These are phyloP conservation scores for Termitomyces sp. DNA, from an alignment of 768 basidiomycete species.

Conservation along the genomic window DNA sequence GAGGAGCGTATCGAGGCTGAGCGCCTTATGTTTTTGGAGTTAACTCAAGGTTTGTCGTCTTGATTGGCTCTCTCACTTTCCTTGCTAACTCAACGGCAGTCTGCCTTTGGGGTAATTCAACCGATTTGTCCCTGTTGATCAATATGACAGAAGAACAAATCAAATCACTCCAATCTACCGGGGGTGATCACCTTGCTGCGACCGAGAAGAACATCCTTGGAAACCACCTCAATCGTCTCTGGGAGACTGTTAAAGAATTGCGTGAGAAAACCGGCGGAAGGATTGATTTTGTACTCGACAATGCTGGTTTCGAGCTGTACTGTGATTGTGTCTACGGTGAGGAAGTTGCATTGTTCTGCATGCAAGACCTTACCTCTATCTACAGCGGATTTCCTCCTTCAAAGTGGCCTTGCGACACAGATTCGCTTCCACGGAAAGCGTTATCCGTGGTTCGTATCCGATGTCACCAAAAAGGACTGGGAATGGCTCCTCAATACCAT, in stretches of 20 bases:
- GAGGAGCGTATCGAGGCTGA: slow-evolving; percentile 65
- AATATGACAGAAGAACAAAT: slow-evolving; percentile 99
- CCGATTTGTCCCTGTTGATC: slow-evolving; percentile 90
- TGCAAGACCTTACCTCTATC: slow-evolving; percentile 2
- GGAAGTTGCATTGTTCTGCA: slow-evolving; percentile 13
- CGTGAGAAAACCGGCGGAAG: slow-evolving; percentile 68
- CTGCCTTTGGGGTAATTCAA: slow-evolving; percentile 96
- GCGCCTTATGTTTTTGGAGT: slow-evolving; percentile 83
- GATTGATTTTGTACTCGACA: slow-evolving; percentile 80
- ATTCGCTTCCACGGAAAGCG: slow-evolving; percentile 95
- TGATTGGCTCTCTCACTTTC: slow-evolving; percentile 1
- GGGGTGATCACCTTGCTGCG: slow-evolving; percentile 90
- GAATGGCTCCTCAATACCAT: slow-evolving; percentile 85
- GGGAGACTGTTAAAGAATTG: slow-evolving; percentile 69
- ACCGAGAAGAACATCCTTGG: slow-evolving; percentile 96
- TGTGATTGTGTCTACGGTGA: slow-evolving; percentile 83
- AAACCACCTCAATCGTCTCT: slow-evolving; percentile 68
- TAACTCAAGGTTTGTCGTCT: slow-evolving; percentile 70
- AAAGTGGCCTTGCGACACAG: slow-evolving; percentile 79
- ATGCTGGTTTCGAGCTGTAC: slow-evolving; percentile 86
- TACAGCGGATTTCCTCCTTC: slow-evolving; percentile 87
- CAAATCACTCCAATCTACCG: slow-evolving; percentile 92
- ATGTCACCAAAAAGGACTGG: slow-evolving; percentile 92
- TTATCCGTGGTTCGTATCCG: slow-evolving; percentile 92
- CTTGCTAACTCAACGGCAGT: slow-evolving; percentile 39